A percentile compares a stretch with the other conserved stretches of the same genome.
Evolutionary conservation across 805 yeast genomes (phyloP).

Genomic region (Dipodascus geniculatus): DNA sequence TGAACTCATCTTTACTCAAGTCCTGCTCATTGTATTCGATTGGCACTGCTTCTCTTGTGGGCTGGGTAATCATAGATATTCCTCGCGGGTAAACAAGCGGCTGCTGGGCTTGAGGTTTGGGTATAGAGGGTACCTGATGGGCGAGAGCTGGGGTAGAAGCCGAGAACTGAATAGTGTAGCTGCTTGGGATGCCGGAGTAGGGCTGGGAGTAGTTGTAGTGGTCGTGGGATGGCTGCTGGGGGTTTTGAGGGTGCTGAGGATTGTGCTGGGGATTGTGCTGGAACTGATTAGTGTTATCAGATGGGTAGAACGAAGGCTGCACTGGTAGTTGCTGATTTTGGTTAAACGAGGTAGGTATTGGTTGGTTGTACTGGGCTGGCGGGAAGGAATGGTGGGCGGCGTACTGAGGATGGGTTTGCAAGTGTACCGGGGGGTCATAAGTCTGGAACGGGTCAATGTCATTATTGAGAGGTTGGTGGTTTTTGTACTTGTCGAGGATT

Average conservation of each 20-base stretch:
- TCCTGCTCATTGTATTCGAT: constrained; percentile 27
- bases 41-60: constrained; percentile 26
- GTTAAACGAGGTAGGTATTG: neutral
- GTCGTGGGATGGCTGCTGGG: neutral
- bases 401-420: too few species aligned
- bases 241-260: neutral
- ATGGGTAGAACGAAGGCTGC: neutral
- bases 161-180: neutral
- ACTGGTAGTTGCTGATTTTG: neutral
- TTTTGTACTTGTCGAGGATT: neutral
- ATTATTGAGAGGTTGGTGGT: neutral
- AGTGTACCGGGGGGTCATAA: too few species aligned
- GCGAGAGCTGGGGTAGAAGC: neutral
- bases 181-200: neutral
- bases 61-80: constrained; percentile 30
- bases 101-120: neutral
- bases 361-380: neutral
- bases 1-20: constrained; percentile 78
- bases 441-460: neutral
- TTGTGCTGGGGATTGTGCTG: neutral
- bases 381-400: neutral
- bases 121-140: neutral
- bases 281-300: neutral
- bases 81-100: constrained; percentile 28
- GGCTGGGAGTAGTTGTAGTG: neutral